A percentile compares a stretch with the other conserved stretches of the same genome.
phyloP scores from a whole-genome alignment of 2,329 filamentous ascomycete species.

The Sarocladiaceae sp. region DNA sequence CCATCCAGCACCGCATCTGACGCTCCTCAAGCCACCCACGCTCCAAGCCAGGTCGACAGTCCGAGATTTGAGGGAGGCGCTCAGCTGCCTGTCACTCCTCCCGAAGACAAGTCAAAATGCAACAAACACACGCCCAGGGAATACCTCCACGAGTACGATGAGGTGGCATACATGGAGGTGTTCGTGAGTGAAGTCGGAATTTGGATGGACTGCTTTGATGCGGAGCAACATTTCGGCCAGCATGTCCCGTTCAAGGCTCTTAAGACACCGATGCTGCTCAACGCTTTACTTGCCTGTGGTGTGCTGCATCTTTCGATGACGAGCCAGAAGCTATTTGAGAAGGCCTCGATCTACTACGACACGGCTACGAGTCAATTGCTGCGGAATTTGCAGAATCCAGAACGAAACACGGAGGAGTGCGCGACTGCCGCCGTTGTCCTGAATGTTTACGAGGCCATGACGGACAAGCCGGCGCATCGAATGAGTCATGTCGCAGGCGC shows the following conservation, averaged over 20 bases:
- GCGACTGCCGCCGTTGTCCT: constrained; percentile 84
- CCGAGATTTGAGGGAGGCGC: neutral
- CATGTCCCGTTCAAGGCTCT: constrained; percentile 80
- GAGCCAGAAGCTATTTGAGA: constrained; percentile 69
- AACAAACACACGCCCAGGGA: constrained; percentile 34
- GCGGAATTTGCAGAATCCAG: constrained; percentile 74
- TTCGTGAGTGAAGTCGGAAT: constrained; percentile 86
- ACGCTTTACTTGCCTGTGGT: constrained; percentile 85
- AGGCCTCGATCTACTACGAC: constrained; percentile 79
- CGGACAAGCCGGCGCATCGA: constrained; percentile 69
- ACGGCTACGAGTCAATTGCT: constrained; percentile 76
- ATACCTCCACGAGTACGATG: constrained; percentile 69
- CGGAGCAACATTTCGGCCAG: constrained; percentile 79
- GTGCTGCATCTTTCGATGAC: constrained; percentile 74
- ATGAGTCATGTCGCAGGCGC: constrained; percentile 89
- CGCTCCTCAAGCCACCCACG: constrained; percentile 26
- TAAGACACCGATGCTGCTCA: constrained; percentile 80
- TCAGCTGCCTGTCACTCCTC: constrained; percentile 10
- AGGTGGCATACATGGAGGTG: constrained; percentile 84
- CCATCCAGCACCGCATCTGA: constrained; percentile 35
- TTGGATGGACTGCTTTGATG: constrained; percentile 93
- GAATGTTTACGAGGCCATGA: constrained; percentile 93
- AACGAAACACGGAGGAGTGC: constrained; percentile 78
- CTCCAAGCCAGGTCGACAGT: neutral
- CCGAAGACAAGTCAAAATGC: neutral